A percentile compares a stretch with the other conserved stretches of the same genome.
Evolutionary conservation across 1,284 basidiomycete species (phyloP).

Genomic region (Jaminaea rosea): DNA sequence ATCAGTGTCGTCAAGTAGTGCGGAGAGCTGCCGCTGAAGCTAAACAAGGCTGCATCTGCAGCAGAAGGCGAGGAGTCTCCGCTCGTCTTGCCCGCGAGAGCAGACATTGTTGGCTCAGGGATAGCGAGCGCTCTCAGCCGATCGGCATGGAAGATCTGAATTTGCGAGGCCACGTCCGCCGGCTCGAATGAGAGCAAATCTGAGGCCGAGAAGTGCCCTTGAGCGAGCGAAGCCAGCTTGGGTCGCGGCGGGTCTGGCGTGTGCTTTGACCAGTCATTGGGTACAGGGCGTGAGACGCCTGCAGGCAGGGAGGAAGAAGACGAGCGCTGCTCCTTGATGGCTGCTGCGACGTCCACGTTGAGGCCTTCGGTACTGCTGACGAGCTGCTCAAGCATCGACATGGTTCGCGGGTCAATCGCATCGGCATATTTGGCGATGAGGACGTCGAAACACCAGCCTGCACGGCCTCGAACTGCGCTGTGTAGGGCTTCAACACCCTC

Average conservation of each 20-base stretch:
- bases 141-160: slow-evolving; percentile 36
- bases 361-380: background rate
- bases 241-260: slow-evolving; percentile 7
- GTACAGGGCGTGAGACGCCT: background rate
- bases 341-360: background rate
- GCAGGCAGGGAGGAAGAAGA: background rate
- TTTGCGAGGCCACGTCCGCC: slow-evolving; percentile 40
- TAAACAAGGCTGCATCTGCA: slow-evolving; percentile 20
- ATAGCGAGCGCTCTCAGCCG: slow-evolving; percentile 4
- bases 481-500: background rate
- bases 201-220: background rate
- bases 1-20: slow-evolving; percentile 37
- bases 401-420: background rate
- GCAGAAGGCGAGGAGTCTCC: background rate
- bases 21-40: slow-evolving; percentile 34
- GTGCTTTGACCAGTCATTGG: slow-evolving; percentile 14
- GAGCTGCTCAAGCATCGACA: background rate
- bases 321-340: background rate
- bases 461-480: background rate
- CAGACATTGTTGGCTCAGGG: background rate
- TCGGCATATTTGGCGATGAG: background rate
- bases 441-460: background rate
- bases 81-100: background rate
- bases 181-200: slow-evolving; percentile 31
- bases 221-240: slow-evolving; percentile 6